phyloP scores from a whole-genome alignment of 2,329 filamentous ascomycete species.

The Phaeosphaeria sp. region DNA sequence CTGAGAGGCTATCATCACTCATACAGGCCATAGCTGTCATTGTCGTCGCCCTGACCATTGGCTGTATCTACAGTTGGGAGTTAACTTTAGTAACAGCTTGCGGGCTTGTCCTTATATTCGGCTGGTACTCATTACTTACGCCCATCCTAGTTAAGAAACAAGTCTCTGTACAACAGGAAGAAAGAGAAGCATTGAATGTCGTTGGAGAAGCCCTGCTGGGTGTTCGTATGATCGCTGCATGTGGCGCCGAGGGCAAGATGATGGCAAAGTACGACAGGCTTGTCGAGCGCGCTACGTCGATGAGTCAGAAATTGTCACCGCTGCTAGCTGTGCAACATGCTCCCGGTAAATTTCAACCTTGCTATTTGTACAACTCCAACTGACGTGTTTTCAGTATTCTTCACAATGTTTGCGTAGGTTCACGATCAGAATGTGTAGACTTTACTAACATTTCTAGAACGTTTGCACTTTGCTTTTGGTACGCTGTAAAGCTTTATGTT shows the following conservation, averaged over 20 bases:
- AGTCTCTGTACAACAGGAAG: constrained; percentile 19
- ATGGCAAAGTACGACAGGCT: constrained; percentile 15
- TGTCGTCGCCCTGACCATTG: constrained; percentile 28
- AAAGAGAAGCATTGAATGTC: constrained; percentile 24
- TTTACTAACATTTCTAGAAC: constrained; percentile 18
- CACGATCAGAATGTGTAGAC: neutral
- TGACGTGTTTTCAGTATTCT: constrained; percentile 21
- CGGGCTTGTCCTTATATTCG: constrained; percentile 27
- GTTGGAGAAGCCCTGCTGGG: constrained; percentile 24
- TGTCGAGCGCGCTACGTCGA: constrained; percentile 9
- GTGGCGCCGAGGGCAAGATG: constrained; percentile 29
- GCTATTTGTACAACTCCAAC: neutral
- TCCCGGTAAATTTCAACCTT: constrained; percentile 16
- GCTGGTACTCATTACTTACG: constrained; percentile 29
- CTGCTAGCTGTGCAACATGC: constrained; percentile 28
- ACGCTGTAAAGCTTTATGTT: constrained; percentile 25
- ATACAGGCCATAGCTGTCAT: constrained; percentile 32
- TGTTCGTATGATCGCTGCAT: constrained; percentile 33
- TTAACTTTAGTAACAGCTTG: constrained; percentile 33
- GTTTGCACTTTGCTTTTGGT: constrained; percentile 36
- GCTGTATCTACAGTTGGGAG: constrained; percentile 34
- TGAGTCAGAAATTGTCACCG: constrained; percentile 20
- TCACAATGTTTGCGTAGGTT: constrained; percentile 30
- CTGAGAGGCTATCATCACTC: constrained; percentile 32
- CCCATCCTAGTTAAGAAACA: constrained; percentile 22